A percentile compares a stretch with the other conserved stretches of the same genome.
Evolutionary conservation across 2,329 filamentous ascomycete species (phyloP).

Genomic region (Bimuria novae-zelandiae): DNA sequence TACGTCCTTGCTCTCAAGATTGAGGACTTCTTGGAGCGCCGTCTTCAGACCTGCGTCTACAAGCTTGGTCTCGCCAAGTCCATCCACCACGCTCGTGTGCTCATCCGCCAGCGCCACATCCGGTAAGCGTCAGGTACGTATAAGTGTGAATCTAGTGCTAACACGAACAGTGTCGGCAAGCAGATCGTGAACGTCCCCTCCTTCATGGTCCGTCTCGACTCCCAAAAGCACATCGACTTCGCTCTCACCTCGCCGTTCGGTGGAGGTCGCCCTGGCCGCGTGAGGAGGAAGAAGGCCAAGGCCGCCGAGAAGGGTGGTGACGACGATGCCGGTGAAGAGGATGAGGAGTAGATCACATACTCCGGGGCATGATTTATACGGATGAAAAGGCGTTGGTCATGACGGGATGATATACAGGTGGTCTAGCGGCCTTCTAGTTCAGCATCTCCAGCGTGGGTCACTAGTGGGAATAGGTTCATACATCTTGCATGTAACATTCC

Average conservation of each 20-base stretch:
- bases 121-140: constrained; percentile 54
- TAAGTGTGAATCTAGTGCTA: neutral
- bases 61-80: constrained; percentile 99
- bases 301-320: constrained; percentile 84
- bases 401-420: constrained; percentile 40
- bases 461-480: constrained; percentile 35
- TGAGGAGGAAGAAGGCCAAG: constrained; percentile 99
- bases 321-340: constrained; percentile 85
- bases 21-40: constrained; percentile 99
- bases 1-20: constrained; percentile 99
- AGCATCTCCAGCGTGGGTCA: constrained; percentile 37
- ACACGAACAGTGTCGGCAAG: neutral
- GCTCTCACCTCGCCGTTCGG: constrained; percentile 96
- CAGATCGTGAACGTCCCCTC: constrained; percentile 74
- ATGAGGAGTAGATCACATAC: constrained; percentile 63
- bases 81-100: constrained; percentile 99
- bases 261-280: constrained; percentile 94
- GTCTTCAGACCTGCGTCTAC: constrained; percentile 99
- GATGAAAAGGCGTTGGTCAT: constrained; percentile 44
- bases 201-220: constrained; percentile 99
- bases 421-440: constrained; percentile 34
- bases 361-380: constrained; percentile 36
- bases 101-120: constrained; percentile 99
- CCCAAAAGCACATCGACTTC: constrained; percentile 99
- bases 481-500: constrained; percentile 31